A percentile compares a stretch with the other conserved stretches of the same genome.
Evolutionary conservation across 2,329 filamentous ascomycete species (phyloP).

Genomic region (Dothideomycetidae sp.): DNA sequence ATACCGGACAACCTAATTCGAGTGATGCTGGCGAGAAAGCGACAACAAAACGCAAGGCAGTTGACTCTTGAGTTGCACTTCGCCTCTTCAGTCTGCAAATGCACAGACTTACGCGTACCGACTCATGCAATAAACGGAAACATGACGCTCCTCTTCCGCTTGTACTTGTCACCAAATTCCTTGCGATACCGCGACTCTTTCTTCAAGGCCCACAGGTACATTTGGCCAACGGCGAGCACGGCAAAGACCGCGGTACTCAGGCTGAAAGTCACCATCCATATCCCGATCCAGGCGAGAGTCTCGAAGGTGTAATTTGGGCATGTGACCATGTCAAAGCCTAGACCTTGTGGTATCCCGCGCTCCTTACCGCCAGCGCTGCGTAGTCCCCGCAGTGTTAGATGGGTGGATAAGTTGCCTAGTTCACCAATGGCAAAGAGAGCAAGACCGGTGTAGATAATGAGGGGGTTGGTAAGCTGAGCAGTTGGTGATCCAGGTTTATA

Average conservation of each 20-base stretch:
- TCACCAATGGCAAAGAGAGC: constrained; percentile 66
- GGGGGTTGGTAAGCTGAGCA: constrained; percentile 31
- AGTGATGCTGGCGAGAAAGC: background rate
- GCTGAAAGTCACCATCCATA: constrained; percentile 66
- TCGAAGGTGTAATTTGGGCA: constrained; percentile 98
- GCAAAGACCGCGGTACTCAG: constrained; percentile 68
- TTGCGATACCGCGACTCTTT: constrained; percentile 84
- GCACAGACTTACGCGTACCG: background rate
- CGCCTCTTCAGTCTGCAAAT: background rate
- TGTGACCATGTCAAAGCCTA: constrained; percentile 76
- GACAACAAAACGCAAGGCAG: constrained; percentile 2
- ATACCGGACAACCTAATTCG: background rate
- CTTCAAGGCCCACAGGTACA: constrained; percentile 77
- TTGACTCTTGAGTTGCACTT: constrained; percentile 2
- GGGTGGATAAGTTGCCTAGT: constrained; percentile 63
- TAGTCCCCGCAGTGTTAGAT: constrained; percentile 63
- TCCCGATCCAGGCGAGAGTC: constrained; percentile 68
- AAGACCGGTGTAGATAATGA: constrained; percentile 52
- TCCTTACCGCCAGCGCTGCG: constrained; percentile 69
- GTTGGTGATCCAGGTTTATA: constrained; percentile 64
- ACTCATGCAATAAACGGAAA: constrained; percentile 58
- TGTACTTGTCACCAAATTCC: constrained; percentile 86
- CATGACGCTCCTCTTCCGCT: constrained; percentile 80
- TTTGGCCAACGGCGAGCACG: constrained; percentile 56
- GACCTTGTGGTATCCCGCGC: constrained; percentile 72